Base-by-base conservation (phyloP, 805 yeast genomes). In the Ogataea allantospora region DNA sequence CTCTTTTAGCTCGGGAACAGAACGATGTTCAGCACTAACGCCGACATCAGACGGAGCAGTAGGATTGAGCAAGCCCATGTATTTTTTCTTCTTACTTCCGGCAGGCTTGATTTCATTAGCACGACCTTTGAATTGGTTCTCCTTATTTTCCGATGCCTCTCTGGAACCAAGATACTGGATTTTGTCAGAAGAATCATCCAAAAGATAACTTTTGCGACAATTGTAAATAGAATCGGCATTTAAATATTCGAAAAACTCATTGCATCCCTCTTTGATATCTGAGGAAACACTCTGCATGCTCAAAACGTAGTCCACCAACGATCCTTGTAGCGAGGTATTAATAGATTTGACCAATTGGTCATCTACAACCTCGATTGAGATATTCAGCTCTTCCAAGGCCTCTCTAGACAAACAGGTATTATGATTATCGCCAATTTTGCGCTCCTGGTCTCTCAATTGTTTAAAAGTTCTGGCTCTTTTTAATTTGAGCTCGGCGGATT, bases 311-410 rank as follows among this genome's bases (percentile, higher is more conserved):
- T 75, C 78, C 8, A 60, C 54, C 8, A 75, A 51, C 1, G 78
- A 58, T 12, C 66, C 68, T 41, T 65, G 70, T 44, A 78, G 61
- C 9, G 68, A 67, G 18, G 56, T 63, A 29, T 66, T 64, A 15
- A 78, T 69, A 0, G 78, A 63, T 30, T 76, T 64, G 7, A 65
- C 59, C 32, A 69, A 64, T 50, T 78, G 83, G 20, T 66, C 71
- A 42, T 73, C 73, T 6, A 75, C 73, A 15, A 77, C 72, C 38
- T 68, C 75, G n/a, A 74, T 62, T 24, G 75, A 68, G 43, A 70
- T 66, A 28, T 66, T 65, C 38, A 70, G 58, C 44, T 73, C 78
- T 51, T 78, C 83, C 22, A 78, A 52, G 35, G 66, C 64, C 48
- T 78, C 85, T 40, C 62, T 64, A 1, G 72, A 56, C 13, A 75